phyloP scores from a whole-genome alignment of 805 yeast genomes.

The Zygotorulaspora chibaensis region DNA sequence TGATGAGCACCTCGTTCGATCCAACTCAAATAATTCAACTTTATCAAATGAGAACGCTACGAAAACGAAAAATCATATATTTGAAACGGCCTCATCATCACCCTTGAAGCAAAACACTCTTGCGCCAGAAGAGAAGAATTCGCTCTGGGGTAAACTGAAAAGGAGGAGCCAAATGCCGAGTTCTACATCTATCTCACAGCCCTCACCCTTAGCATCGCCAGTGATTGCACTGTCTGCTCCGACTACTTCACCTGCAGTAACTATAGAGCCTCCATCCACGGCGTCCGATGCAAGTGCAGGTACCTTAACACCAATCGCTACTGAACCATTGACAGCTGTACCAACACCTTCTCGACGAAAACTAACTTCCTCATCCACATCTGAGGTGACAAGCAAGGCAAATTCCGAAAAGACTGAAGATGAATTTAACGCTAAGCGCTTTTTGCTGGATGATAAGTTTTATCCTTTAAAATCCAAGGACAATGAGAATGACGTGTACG shows the following conservation, averaged over 20 bases:
- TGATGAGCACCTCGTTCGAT: slow-evolving; percentile 6
- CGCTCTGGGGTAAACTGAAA: slow-evolving; percentile 30
- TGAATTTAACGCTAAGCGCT: slow-evolving; percentile 9
- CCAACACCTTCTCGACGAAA: slow-evolving; percentile 5
- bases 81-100: slow-evolving; percentile 13
- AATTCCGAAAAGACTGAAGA: not conserved
- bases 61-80: slow-evolving; percentile 9
- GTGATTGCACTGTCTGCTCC: slow-evolving; percentile 1
- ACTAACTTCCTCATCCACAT: not conserved
- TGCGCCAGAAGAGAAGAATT: slow-evolving; percentile 23
- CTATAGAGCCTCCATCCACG: slow-evolving; percentile 1
- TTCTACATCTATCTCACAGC: slow-evolving; percentile 2
- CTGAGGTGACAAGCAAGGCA: not conserved
- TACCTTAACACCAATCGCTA: slow-evolving; percentile 5
- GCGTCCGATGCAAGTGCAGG: slow-evolving; percentile 8
- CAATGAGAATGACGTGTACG: slow-evolving; percentile 27
- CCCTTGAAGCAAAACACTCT: slow-evolving; percentile 15
- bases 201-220: slow-evolving; percentile 1
- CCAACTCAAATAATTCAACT: slow-evolving; percentile 9
- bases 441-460: slow-evolving; percentile 35
- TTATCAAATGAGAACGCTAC: slow-evolving; percentile 18
- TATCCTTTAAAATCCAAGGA: slow-evolving; percentile 32
- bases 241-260: not conserved
- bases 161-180: slow-evolving; percentile 24
- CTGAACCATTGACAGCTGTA: slow-evolving; percentile 3